Conservation (phyloP, 2,329 filamentous ascomycete genomes). For the Clarireedia homoeocarpa region DNA sequence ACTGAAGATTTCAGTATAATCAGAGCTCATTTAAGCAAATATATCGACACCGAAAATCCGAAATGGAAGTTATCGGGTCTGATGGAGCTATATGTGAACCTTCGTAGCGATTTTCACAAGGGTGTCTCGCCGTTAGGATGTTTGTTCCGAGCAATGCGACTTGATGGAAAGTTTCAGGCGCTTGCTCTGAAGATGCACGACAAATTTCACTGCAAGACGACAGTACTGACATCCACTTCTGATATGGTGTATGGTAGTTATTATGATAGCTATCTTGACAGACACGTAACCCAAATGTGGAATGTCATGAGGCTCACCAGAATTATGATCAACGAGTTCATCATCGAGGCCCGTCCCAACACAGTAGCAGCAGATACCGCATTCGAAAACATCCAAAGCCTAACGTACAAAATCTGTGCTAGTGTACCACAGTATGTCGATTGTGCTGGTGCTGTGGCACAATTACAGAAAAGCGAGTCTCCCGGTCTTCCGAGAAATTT, state of each 20-base stretch:
- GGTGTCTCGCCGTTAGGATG: not conserved
- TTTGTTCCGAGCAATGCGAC: not conserved
- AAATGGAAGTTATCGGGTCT: conserved; percentile 8
- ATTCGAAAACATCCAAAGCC: conserved; percentile 1
- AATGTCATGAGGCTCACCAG: conserved; percentile 9
- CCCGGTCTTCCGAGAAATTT: not conserved
- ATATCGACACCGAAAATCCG: not conserved
- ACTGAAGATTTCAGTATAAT: conserved; percentile 3
- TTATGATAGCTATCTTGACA: conserved; percentile 7
- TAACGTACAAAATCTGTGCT: conserved; percentile 10
- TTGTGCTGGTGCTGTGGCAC: not conserved
- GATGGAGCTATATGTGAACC: conserved; percentile 8
- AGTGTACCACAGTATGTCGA: conserved; percentile 13
- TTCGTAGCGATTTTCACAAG: conserved; percentile 3
- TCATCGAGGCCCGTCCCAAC: not conserved
- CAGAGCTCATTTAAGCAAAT: conserved; percentile 1
- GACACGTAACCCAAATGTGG: conserved; percentile 11
- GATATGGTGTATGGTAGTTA: conserved; percentile 5
- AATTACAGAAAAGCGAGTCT: not conserved
- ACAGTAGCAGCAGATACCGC: not conserved
- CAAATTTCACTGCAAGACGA: conserved; percentile 1
- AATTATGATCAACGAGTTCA: conserved; percentile 9
- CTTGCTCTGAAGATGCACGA: conserved; percentile 1
- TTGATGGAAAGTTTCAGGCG: conserved; percentile 5
- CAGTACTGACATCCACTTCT: not conserved